These are phyloP conservation scores for Myochromella boudieri DNA, from an alignment of 768 basidiomycete genomes.

Conservation along the genomic window DNA sequence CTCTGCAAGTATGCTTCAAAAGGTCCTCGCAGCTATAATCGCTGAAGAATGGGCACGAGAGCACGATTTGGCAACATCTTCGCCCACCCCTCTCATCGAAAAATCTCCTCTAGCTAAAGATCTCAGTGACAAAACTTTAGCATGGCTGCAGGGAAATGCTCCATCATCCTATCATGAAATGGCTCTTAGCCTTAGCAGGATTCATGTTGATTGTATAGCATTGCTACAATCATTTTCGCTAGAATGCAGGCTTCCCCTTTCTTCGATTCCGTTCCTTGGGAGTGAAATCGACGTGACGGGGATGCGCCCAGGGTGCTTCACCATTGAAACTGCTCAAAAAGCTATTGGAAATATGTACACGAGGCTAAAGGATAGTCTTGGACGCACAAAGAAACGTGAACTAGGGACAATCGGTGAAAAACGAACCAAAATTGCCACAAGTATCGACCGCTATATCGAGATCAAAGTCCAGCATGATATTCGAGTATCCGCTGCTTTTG, in stretches of 20 bases:
- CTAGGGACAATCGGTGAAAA: slow-evolving; percentile 75
- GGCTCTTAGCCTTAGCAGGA: slow-evolving; percentile 74
- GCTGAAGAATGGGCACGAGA: slow-evolving; percentile 89
- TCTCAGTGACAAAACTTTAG: slow-evolving; percentile 65
- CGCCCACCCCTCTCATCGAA: slow-evolving; percentile 47
- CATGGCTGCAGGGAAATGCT: slow-evolving; percentile 71
- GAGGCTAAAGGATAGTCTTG: slow-evolving; percentile 71
- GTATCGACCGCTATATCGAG: slow-evolving; percentile 78
- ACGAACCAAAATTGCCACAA: slow-evolving; percentile 61
- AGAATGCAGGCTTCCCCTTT: slow-evolving; percentile 85
- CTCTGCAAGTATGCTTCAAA: slow-evolving; percentile 90
- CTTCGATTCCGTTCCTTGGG: slow-evolving; percentile 78
- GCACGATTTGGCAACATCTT: slow-evolving; percentile 34
- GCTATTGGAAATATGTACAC: slow-evolving; percentile 72
- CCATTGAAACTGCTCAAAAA: slow-evolving; percentile 72
- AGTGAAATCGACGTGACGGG: slow-evolving; percentile 75
- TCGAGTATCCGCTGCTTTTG: slow-evolving; percentile 86
- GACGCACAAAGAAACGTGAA: slow-evolving; percentile 78
- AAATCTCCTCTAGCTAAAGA: slow-evolving; percentile 60
- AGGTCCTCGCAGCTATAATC: slow-evolving; percentile 80
- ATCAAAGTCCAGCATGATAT: slow-evolving; percentile 85
- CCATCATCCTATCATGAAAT: slow-evolving; percentile 91
- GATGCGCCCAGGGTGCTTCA: slow-evolving; percentile 65
- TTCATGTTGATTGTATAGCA: slow-evolving; percentile 75
- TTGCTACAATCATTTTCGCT: slow-evolving; percentile 79